Evolutionary conservation across 2,329 filamentous ascomycete species (phyloP).

Genomic region (Aplosporella prunicola): DNA sequence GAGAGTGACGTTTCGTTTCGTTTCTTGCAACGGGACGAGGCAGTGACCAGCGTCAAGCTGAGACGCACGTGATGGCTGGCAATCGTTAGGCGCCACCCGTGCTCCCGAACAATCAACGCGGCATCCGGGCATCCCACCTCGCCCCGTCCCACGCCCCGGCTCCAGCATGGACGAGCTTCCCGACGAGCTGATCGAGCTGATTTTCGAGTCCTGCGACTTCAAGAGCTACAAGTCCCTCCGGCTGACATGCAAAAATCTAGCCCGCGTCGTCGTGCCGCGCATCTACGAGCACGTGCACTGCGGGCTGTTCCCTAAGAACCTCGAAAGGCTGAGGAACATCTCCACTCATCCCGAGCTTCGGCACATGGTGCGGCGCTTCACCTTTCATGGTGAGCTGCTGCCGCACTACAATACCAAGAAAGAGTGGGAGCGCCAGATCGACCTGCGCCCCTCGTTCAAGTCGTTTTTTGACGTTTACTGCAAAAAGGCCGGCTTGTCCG

Average conservation of each 20-base stretch:
- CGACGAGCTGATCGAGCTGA: conserved; percentile 18
- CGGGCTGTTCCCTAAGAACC: conserved; percentile 15
- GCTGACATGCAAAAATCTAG: conserved; percentile 13
- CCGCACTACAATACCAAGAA: conserved; percentile 12
- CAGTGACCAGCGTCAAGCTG: conserved; percentile 4
- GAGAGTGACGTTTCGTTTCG: no score
- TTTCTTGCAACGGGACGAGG: background rate
- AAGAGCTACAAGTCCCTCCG: conserved; percentile 15
- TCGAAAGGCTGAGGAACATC: conserved; percentile 15
- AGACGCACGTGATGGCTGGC: no score
- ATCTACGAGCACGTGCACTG: conserved; percentile 18
- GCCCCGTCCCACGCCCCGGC: background rate
- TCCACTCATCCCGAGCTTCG: conserved; percentile 14
- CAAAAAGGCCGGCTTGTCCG: conserved; percentile 13
- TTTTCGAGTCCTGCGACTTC: conserved; percentile 16
- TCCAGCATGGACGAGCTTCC: conserved; percentile 14
- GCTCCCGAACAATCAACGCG: no score
- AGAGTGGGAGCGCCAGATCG: conserved; percentile 8
- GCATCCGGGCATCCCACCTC: conserved; percentile 1
- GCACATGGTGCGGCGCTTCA: conserved; percentile 18
- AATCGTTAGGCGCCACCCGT: no score
- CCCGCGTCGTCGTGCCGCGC: conserved; percentile 13
- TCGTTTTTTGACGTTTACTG: conserved; percentile 11
- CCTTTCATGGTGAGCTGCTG: conserved; percentile 19
- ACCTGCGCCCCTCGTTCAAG: conserved; percentile 7